phyloP scores from a whole-genome alignment of 371 early-diverging fungal genomes.

The Syncephalastrum sp. region DNA sequence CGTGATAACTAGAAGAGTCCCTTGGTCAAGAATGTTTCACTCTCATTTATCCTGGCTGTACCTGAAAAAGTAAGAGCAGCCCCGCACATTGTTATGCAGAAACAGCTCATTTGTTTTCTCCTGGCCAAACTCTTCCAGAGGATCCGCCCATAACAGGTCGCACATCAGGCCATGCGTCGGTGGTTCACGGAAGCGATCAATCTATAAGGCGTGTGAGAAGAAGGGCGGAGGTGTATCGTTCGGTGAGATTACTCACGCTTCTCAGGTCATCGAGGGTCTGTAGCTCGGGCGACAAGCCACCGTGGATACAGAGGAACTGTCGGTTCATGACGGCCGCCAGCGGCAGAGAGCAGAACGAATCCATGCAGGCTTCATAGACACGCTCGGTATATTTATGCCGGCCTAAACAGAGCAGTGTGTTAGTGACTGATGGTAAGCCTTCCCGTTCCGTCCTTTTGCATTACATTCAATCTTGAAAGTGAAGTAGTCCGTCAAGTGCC shows the following conservation, averaged over 20 bases:
- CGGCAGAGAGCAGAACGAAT: slow-evolving; percentile 94
- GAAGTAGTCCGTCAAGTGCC: slow-evolving; percentile 97
- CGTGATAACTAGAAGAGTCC: slow-evolving; percentile 64
- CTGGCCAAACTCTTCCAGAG: slow-evolving; percentile 90
- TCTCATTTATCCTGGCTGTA: neutral
- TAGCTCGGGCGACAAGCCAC: slow-evolving; percentile 97
- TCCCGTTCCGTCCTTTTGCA: slow-evolving; percentile 22
- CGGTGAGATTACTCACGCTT: slow-evolving; percentile 35
- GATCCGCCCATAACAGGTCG: slow-evolving; percentile 99
- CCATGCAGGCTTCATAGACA: slow-evolving; percentile 88
- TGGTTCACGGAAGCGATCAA: slow-evolving; percentile 94
- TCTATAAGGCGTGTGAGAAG: slow-evolving; percentile 28
- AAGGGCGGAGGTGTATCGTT: neutral
- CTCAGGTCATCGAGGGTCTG: slow-evolving; percentile 82
- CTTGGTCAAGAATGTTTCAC: too few relatives aligned
- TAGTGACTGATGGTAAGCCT: slow-evolving; percentile 20
- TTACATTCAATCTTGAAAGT: slow-evolving; percentile 95
- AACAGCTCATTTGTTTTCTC: slow-evolving; percentile 68
- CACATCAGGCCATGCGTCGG: slow-evolving; percentile 96
- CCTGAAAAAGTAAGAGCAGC: slow-evolving; percentile 92
- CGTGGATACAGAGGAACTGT: slow-evolving; percentile 98
- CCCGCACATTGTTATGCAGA: slow-evolving; percentile 89
- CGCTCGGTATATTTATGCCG: slow-evolving; percentile 91
- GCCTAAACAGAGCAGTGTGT: slow-evolving; percentile 39
- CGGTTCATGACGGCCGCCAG: slow-evolving; percentile 95